Evolutionary conservation across 768 basidiomycete genomes (phyloP).

Genomic region (Astraeus odoratus): DNA sequence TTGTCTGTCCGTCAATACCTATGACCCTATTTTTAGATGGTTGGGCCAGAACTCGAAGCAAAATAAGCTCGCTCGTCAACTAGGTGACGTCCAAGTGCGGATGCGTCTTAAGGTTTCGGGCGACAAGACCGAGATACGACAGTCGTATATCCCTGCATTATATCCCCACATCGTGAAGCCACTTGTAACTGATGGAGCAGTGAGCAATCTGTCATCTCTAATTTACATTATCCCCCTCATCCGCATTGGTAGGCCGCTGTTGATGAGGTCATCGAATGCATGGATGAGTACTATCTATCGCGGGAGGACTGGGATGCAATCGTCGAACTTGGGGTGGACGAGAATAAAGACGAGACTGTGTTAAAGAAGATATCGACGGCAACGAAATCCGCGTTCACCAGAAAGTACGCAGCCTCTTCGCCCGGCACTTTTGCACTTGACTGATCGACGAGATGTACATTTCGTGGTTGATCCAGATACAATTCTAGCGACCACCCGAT

Average conservation of each 20-base stretch:
- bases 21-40: constrained; percentile 52
- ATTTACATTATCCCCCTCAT: no score
- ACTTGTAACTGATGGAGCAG: constrained; percentile 64
- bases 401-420: constrained; percentile 48
- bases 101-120: constrained; percentile 95
- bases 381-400: constrained; percentile 81
- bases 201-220: constrained; percentile 35
- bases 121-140: constrained; percentile 82
- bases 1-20: neutral
- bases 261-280: constrained; percentile 72
- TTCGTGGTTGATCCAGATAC: constrained; percentile 50
- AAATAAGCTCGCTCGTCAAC: constrained; percentile 67
- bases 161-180: constrained; percentile 77
- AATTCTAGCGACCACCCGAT: constrained; percentile 88
- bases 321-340: constrained; percentile 86
- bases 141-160: constrained; percentile 86
- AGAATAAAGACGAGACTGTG: constrained; percentile 64
- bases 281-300: constrained; percentile 92
- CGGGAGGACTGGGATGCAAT: constrained; percentile 97
- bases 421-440: neutral
- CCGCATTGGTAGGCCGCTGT: constrained; percentile 75
- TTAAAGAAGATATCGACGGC: constrained; percentile 79
- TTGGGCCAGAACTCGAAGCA: constrained; percentile 97
- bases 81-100: constrained; percentile 87
- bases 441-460: neutral